A percentile compares a stretch with the other conserved stretches of the same genome.
Evolutionary conservation across 2,329 filamentous ascomycete species (phyloP).

Genomic region (Myrmaecium sp.): DNA sequence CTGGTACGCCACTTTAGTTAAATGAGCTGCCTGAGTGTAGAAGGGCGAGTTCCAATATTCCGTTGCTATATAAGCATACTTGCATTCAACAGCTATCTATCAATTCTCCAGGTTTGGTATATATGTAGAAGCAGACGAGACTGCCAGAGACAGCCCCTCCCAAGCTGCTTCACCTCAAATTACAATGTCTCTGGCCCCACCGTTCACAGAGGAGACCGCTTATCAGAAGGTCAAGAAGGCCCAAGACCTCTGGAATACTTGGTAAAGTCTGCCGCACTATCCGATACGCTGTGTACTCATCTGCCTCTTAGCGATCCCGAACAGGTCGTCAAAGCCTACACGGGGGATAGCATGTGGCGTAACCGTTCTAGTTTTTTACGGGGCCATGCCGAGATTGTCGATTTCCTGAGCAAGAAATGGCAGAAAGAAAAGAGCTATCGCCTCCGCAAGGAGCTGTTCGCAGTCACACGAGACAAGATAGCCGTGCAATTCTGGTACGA

Average conservation of each 20-base stretch:
- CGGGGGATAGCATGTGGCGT: slow-evolving; percentile 60
- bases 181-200: slow-evolving; percentile 43
- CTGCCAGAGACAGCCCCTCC: too few relatives aligned
- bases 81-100: too few relatives aligned
- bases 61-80: too few relatives aligned
- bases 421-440: slow-evolving; percentile 51
- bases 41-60: too few relatives aligned
- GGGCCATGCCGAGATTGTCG: slow-evolving; percentile 50
- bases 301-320: slow-evolving; percentile 23
- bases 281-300: background rate
- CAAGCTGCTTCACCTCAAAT: too few relatives aligned
- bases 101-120: too few relatives aligned
- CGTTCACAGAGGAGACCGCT: slow-evolving; percentile 60
- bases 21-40: too few relatives aligned
- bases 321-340: slow-evolving; percentile 58
- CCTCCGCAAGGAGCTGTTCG: slow-evolving; percentile 69
- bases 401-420: slow-evolving; percentile 61
- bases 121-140: too few relatives aligned
- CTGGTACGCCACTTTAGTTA: too few relatives aligned
- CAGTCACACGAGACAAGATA: slow-evolving; percentile 58
- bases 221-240: slow-evolving; percentile 65
- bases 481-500: slow-evolving; percentile 90
- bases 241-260: slow-evolving; percentile 69
- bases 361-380: slow-evolving; percentile 55
- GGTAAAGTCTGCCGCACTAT: slow-evolving; percentile 26